Conservation (phyloP, 495 filamentous ascomycete species). For the Apiosordaria backusii region DNA sequence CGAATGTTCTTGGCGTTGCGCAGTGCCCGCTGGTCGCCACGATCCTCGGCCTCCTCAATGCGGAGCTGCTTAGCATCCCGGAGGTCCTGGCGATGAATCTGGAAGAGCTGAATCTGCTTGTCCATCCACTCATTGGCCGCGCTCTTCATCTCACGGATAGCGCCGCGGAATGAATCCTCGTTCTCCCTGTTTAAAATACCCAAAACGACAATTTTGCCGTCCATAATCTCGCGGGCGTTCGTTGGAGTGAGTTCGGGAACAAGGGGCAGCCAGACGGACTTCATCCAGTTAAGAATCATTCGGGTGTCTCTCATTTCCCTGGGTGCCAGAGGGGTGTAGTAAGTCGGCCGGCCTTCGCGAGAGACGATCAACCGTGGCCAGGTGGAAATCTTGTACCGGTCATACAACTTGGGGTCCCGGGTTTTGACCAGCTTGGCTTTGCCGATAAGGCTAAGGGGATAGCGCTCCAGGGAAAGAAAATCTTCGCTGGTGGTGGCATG, state of each 20-base stretch:
- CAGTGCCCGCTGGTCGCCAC: constrained; percentile 81
- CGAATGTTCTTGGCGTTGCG: constrained; percentile 86
- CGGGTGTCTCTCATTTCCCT: constrained; percentile 85
- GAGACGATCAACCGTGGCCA: constrained; percentile 91
- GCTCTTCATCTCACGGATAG: constrained; percentile 88
- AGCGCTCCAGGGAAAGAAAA: constrained; percentile 79
- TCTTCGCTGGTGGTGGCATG: constrained; percentile 89
- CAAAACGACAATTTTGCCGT: constrained; percentile 85
- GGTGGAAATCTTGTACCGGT: constrained; percentile 88
- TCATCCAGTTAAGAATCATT: constrained; percentile 87
- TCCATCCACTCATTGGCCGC: constrained; percentile 98
- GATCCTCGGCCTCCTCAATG: constrained; percentile 94
- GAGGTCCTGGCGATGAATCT: constrained; percentile 85
- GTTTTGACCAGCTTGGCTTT: constrained; percentile 91
- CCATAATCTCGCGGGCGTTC: constrained; percentile 92
- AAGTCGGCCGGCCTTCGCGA: constrained; percentile 80
- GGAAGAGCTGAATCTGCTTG: constrained; percentile 83
- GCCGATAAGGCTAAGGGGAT: constrained; percentile 82
- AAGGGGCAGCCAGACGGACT: constrained; percentile 93
- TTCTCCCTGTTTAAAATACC: constrained; percentile 81
- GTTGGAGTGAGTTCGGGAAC: constrained; percentile 89
- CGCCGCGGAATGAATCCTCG: constrained; percentile 69
- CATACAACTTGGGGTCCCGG: constrained; percentile 63
- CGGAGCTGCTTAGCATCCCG: constrained; percentile 91
- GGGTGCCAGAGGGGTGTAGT: constrained; percentile 79